These are phyloP conservation scores for Scedosporium aurantiacum DNA, from an alignment of 2,329 filamentous ascomycete species.

Conservation along the genomic window DNA sequence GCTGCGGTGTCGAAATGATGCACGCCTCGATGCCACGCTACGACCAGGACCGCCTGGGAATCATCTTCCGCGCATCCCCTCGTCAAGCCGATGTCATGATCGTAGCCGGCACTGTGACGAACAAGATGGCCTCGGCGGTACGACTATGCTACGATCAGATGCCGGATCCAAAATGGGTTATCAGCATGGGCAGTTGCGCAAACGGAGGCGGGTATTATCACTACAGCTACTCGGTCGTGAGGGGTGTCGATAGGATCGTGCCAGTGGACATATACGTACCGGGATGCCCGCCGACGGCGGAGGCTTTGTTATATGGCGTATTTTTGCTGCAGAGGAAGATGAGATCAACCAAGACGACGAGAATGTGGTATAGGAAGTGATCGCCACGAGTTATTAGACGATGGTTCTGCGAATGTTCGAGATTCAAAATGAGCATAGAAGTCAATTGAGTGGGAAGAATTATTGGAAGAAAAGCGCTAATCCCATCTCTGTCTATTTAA, in stretches of 20 bases:
- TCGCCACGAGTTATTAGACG: no score
- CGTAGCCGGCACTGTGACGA: slow-evolving; percentile 82
- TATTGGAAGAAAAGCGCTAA: no score
- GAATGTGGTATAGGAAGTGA: slow-evolving; percentile 50
- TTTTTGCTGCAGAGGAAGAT: slow-evolving; percentile 72
- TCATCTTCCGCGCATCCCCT: slow-evolving; percentile 82
- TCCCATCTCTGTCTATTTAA: no score
- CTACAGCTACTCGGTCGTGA: slow-evolving; percentile 69
- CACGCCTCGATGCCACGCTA: slow-evolving; percentile 78
- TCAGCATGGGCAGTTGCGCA: slow-evolving; percentile 74
- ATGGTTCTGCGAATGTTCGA: no score
- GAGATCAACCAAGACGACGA: slow-evolving; percentile 44
- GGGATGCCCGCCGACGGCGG: slow-evolving; percentile 54
- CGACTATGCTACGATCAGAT: slow-evolving; percentile 92
- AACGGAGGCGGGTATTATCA: slow-evolving; percentile 83
- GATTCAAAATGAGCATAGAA: no score
- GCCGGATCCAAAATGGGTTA: slow-evolving; percentile 84
- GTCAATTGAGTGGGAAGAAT: no score
- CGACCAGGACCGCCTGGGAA: slow-evolving; percentile 78
- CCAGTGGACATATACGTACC: slow-evolving; percentile 74
- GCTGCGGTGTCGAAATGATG: slow-evolving; percentile 91
- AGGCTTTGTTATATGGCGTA: slow-evolving; percentile 56
- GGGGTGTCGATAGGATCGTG: slow-evolving; percentile 66
- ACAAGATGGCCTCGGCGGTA: slow-evolving; percentile 91
- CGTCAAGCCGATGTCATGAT: slow-evolving; percentile 90